A percentile compares a stretch with the other conserved stretches of the same genome.
Conservation (phyloP, 495 filamentous ascomycete genomes). For the Trichocladium antarcticum region DNA sequence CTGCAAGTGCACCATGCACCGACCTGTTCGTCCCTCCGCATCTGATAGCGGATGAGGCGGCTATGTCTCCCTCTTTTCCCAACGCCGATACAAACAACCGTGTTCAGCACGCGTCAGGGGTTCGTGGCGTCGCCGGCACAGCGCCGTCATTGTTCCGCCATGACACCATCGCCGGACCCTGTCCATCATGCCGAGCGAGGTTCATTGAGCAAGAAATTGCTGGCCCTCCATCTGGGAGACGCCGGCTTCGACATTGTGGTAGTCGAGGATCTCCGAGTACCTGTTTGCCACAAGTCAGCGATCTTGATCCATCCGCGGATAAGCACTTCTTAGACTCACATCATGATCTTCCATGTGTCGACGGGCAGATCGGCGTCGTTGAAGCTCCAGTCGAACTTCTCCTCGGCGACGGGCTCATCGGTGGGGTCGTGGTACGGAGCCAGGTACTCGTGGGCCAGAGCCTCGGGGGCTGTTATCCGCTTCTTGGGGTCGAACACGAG, state of each 20-base stretch:
- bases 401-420: constrained; percentile 88
- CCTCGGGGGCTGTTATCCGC: constrained; percentile 73
- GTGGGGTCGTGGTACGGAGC: constrained; percentile 93
- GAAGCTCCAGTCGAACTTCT: constrained; percentile 99
- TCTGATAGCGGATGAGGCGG: no score
- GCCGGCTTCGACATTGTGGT: constrained; percentile 78
- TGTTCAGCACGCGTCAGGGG: no score
- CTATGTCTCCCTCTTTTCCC: no score
- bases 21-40: no score
- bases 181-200: neutral
- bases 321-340: constrained; percentile 46
- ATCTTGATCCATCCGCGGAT: neutral
- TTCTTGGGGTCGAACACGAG: constrained; percentile 94
- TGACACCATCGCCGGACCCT: no score
- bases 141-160: no score
- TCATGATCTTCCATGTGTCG: constrained; percentile 99
- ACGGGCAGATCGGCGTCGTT: constrained; percentile 96
- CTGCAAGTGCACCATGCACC: no score
- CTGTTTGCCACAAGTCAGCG: constrained; percentile 33
- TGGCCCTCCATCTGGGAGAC: constrained; percentile 27
- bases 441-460: constrained; percentile 84
- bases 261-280: constrained; percentile 99
- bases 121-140: no score
- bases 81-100: no score
- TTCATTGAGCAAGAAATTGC: constrained; percentile 1